Conservation (phyloP, 176 grass and related monocot species). For the Stipa capillata region DNA sequence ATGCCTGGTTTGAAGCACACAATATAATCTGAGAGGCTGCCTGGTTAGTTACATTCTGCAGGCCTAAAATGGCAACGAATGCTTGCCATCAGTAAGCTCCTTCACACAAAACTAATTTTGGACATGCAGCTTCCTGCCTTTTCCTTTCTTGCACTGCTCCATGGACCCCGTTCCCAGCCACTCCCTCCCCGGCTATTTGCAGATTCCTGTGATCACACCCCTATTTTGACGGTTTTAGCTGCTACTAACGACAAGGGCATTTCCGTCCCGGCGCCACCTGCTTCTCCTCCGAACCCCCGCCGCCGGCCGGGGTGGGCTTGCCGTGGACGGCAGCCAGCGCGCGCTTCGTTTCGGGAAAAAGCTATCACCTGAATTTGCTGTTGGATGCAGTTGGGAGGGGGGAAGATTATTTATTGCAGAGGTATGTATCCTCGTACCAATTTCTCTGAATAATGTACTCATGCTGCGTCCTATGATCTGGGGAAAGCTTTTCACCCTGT, state of each 20-base stretch:
- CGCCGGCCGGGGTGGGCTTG: constrained; percentile 25
- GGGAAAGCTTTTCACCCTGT: neutral
- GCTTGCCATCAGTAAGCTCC: neutral
- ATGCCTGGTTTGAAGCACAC: too few relatives aligned
- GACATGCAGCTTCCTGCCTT: neutral
- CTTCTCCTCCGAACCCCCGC: neutral
- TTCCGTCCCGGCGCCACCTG: constrained; percentile 7
- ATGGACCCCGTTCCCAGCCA: neutral
- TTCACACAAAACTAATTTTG: neutral
- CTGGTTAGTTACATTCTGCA: neutral
- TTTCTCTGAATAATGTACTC: neutral
- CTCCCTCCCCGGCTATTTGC: neutral
- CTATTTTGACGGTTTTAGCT: constrained; percentile 10
- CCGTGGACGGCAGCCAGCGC: neutral
- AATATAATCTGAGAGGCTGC: too few relatives aligned
- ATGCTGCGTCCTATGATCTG: neutral
- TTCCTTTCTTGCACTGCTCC: neutral
- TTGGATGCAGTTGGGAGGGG: neutral
- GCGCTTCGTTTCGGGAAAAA: neutral
- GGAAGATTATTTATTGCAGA: neutral
- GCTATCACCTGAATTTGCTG: neutral
- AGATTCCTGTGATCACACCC: neutral
- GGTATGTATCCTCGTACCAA: neutral
- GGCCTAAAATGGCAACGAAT: neutral
- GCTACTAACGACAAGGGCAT: constrained; percentile 19